phyloP scores from a whole-genome alignment of 345 rosid species.

The Lagerstroemia speciosa region DNA sequence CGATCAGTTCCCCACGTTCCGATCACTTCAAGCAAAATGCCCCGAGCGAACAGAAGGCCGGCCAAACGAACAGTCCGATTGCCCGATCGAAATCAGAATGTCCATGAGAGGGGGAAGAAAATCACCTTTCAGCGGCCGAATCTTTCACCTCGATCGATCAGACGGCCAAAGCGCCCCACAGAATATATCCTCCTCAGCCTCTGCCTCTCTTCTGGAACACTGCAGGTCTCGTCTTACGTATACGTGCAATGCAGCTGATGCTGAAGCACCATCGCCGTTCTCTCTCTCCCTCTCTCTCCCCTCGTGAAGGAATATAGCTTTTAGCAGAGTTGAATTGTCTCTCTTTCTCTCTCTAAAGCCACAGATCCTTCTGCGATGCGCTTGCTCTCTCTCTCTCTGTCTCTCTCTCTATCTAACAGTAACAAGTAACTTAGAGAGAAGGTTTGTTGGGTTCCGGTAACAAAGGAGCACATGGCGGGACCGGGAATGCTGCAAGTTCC shows the following conservation, averaged over 20 bases:
- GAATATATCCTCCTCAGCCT: constrained; percentile 2
- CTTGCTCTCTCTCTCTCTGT: constrained; percentile 20
- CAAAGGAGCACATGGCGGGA: not conserved
- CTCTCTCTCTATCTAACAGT: constrained; percentile 1
- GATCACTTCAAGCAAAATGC: not conserved
- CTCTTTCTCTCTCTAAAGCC: constrained; percentile 15
- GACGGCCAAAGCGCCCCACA: not conserved
- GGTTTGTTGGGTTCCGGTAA: not conserved
- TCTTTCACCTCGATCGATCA: not conserved
- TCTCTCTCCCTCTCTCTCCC: constrained; percentile 7
- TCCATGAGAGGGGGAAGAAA: not conserved
- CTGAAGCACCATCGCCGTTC: not conserved
- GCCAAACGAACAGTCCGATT: not conserved
- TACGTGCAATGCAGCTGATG: constrained; percentile 12
- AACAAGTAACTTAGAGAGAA: not conserved
- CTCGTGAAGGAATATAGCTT: constrained; percentile 14
- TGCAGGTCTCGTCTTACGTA: not conserved
- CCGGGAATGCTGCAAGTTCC: not conserved
- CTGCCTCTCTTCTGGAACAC: not conserved
- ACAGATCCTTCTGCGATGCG: not conserved
- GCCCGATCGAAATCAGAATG: not conserved
- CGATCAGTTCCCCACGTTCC: not conserved
- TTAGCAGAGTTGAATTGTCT: constrained; percentile 3
- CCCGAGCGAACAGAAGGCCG: not conserved
- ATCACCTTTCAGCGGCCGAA: not conserved